Evolutionary conservation across 73 alveolate species (phyloP), one percentile per base, ranked within the genome.

Genomic region (Loxodes magnus): DNA sequence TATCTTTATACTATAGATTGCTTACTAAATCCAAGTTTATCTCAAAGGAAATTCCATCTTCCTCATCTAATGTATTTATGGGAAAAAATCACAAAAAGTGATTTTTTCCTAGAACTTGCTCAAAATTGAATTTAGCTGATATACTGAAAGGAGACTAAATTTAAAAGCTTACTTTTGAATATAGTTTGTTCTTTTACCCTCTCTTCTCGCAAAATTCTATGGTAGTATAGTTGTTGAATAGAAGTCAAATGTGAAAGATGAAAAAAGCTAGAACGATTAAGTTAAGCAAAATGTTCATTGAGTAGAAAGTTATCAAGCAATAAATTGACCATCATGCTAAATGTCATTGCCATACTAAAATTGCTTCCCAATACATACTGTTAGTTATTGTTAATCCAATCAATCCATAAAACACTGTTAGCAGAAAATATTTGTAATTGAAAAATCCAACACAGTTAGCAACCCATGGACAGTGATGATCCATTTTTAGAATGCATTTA

Each of bases 391-490:
- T n/a, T 4, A 50, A 24, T 0, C 43, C 16, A 22, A 46, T 23
- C 22, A 41, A 37, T 21, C 53, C 50, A 24, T 46, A 46, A 46
- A 46, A 46, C 1, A 46, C 39, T 22, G 17, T 25, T 9, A 46
- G 34, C 43, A 46, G 27, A 24, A 46, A 46, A 24, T 21, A 46
- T 46, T 69, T 74, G 68, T 84, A 81, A 60, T 84, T 84, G 16
- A 35, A 41, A 50, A 66, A 48, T 4, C 93, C 93, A 29, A 84
- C 71, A 20, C 96, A 84, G 51, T 74, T 84, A 29, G 68, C 74
- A 2, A 84, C 53, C 93, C 96, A 84, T 3, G 83, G 88, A 48
- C 96, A 84, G 44, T 84, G 96, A 48, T 84, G 96, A 51, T 84
- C 93, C 94, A 82, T 82, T 51, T 60, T 82, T 16, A 77, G 43